Evolutionary conservation across 2,329 filamentous ascomycete genomes (phyloP).

Genomic region (Alternaria consortialis): DNA sequence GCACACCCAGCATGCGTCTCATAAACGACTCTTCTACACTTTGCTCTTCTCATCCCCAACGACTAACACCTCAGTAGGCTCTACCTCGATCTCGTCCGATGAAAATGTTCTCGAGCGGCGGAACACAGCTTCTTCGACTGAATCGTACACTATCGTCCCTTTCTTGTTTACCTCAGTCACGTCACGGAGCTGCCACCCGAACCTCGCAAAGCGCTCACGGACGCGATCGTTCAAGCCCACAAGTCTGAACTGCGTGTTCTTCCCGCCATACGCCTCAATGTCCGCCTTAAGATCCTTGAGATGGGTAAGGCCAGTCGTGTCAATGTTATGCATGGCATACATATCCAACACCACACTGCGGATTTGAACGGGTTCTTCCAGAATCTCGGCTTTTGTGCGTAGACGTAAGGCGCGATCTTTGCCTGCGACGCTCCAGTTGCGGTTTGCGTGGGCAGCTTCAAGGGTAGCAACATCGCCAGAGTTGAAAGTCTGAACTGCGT

Average conservation of each 20-base stretch:
- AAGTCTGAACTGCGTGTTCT: constrained; percentile 59
- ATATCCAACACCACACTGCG: constrained; percentile 64
- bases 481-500: constrained; percentile 60
- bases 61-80: constrained; percentile 26
- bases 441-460: constrained; percentile 49
- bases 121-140: constrained; percentile 27
- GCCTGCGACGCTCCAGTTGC: constrained; percentile 65
- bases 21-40: constrained; percentile 3
- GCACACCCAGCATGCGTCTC: background rate
- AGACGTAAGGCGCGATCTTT: constrained; percentile 59
- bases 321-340: constrained; percentile 61
- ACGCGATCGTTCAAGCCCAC: constrained; percentile 58
- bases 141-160: constrained; percentile 25
- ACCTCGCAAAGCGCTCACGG: constrained; percentile 41
- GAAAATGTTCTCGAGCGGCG: constrained; percentile 12
- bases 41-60: constrained; percentile 31
- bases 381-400: constrained; percentile 52
- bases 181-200: constrained; percentile 42
- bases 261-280: constrained; percentile 60
- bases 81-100: constrained; percentile 21
- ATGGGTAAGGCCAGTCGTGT: constrained; percentile 62
- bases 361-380: constrained; percentile 52
- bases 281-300: constrained; percentile 60
- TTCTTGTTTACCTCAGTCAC: constrained; percentile 11
- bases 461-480: constrained; percentile 52